Evolutionary conservation across 139 green algal genomes (phyloP).

Genomic region (Marvania coccoides): DNA sequence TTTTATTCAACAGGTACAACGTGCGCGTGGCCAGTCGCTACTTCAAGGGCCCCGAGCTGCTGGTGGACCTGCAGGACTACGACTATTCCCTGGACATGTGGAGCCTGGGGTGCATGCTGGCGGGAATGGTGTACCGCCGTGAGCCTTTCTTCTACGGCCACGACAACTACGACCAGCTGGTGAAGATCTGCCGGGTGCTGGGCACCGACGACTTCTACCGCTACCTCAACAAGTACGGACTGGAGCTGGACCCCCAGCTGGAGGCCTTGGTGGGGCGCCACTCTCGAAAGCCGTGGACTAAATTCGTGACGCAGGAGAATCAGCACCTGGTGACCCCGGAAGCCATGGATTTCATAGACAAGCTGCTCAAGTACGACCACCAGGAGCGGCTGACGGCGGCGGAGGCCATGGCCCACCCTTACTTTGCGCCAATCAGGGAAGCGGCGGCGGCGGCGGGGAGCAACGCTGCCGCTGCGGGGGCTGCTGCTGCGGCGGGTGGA

Average conservation of each 20-base stretch:
- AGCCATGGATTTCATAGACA: conserved; percentile 94
- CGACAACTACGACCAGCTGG: conserved; percentile 99
- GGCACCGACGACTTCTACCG: conserved; percentile 84
- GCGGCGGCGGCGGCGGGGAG: not conserved
- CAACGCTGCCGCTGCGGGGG: too few relatives aligned
- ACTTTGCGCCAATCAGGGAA: conserved; percentile 78
- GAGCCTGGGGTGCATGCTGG: conserved; percentile 77
- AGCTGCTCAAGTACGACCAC: conserved; percentile 83
- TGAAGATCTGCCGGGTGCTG: conserved; percentile 96
- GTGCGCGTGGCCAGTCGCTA: conserved; percentile 93
- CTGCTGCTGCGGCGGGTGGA: too few relatives aligned
- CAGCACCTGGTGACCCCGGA: conserved; percentile 89
- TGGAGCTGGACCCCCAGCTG: conserved; percentile 94
- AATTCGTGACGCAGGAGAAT: conserved; percentile 92
- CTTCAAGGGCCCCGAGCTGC: conserved; percentile 97
- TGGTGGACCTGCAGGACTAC: conserved; percentile 98
- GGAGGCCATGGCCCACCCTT: conserved; percentile 94
- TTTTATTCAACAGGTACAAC: conserved; percentile 94
- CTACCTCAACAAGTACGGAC: conserved; percentile 95
- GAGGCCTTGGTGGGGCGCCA: conserved; percentile 78
- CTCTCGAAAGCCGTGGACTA: conserved; percentile 83
- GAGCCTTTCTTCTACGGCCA: conserved; percentile 99
- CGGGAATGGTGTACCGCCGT: conserved; percentile 90
- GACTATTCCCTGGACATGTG: conserved; percentile 98
- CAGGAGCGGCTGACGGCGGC: conserved; percentile 78